Evolutionary conservation across 164 flowering plant species (phyloP), one percentile per base, ranked within the genome.

Genomic region (Brasenia schreberi): DNA sequence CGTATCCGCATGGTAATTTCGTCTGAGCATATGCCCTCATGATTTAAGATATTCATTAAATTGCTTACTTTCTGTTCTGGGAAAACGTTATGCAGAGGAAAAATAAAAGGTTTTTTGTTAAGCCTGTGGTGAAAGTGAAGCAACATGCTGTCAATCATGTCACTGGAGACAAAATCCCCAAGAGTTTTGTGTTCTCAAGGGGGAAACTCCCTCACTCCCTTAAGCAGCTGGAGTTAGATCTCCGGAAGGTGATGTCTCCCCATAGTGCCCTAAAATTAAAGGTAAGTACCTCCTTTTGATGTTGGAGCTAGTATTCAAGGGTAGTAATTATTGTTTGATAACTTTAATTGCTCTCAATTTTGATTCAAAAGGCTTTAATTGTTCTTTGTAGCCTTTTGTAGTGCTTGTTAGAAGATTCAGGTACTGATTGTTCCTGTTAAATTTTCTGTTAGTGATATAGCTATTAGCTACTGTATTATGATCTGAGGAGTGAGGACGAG

Each of bases 161-260:
- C 5, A 86, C 96, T 0, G 98, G 97, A 5, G 87, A 87, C 71
- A 93, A 89, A 77, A 81, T 90, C 61, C 97, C 98, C 0, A 85
- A 82, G 72, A 91, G 95, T 74, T 84, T 94, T 64, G 95, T 94
- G 7, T 91, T 94, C 71, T 76, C 88, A 12, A 81, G 95, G 68
- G 86, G 85, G 56, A 94, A 87, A 75, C 66, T 94, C 66, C 95
- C 97, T 2, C 78, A 74, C 64, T 68, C 87, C 19, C 83, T 94
- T 52, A 79, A 67, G 70, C 85, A 87, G 27, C 81, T 94, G 71
- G 78, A 89, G 66, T 75, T 78, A 84, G 98, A 94, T 66, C 79
- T 94, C 66, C 86, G 98, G 64, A 91, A 87, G 73, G 60, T 91
- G 75, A 94, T 91, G 98, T 89, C 82, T 67, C 97, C 98, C 0